Percentiles rank a stretch among this genome's conserved stretches.
Evolutionary conservation across 192 early-diverging fungal species (phyloP).

Genomic region (Gigaspora rosea): DNA sequence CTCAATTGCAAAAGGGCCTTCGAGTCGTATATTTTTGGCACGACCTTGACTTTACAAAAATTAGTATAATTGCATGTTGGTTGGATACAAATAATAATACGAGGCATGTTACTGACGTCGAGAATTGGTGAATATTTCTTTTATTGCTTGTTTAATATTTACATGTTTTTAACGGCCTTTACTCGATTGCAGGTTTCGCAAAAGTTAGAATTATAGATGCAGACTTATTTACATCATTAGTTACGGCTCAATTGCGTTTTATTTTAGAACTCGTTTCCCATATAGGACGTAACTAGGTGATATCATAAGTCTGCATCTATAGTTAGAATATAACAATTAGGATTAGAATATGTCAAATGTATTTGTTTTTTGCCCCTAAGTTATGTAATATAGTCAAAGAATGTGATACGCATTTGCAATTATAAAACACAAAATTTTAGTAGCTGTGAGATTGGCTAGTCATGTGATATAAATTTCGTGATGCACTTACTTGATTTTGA

Average conservation of each 20-base stretch:
- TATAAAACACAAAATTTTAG: too few relatives aligned
- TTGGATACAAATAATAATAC: slow-evolving; percentile 27
- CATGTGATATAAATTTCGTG: too few relatives aligned
- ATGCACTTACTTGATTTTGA: too few relatives aligned
- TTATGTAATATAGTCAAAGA: background rate
- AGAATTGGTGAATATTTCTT: slow-evolving; percentile 30
- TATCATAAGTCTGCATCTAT: too few relatives aligned
- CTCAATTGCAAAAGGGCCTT: slow-evolving; percentile 22
- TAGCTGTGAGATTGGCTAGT: too few relatives aligned
- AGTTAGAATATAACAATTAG: background rate
- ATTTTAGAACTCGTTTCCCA: too few relatives aligned
- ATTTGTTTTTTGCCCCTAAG: background rate
- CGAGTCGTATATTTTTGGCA: slow-evolving; percentile 32
- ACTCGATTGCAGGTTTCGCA: slow-evolving; percentile 22
- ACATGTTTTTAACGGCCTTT: slow-evolving; percentile 22
- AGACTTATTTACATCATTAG: too few relatives aligned
- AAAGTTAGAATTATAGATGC: too few relatives aligned
- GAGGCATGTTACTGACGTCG: slow-evolving; percentile 24
- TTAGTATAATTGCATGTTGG: slow-evolving; percentile 31
- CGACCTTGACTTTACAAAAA: slow-evolving; percentile 19
- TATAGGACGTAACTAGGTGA: too few relatives aligned
- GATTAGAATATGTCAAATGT: background rate
- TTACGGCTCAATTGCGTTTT: too few relatives aligned
- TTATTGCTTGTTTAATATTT: slow-evolving; percentile 29
- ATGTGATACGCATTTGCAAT: slow-evolving; percentile 20